Base-by-base conservation (phyloP, 805 yeast genomes). In the Lipomyces mesembrius region DNA sequence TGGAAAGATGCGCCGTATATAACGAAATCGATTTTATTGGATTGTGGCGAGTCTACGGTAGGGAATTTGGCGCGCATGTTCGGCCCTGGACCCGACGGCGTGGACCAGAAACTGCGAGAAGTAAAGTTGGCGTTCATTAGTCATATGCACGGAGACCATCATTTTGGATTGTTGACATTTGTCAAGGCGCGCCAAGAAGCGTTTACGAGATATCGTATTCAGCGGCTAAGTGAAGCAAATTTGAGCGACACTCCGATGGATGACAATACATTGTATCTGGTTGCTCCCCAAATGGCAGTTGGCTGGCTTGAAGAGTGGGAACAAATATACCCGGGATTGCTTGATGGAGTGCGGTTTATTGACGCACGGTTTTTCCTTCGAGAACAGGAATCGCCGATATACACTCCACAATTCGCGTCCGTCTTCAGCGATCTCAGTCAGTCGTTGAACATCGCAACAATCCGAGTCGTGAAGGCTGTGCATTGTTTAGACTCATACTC, bases 101-200 rank as follows among this genome's bases (percentile, higher is more conserved):
- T 81, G 1, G 73, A 74, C 1, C 74, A 75, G 27, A 77, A 89
- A 1, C 81, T 93, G 69, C 71, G 78, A 53, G 96, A 93, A 73
- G 78, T 93, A 65, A 79, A 83, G 39, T 65, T 91, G 62, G 80
- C 94, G 25, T 90, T 85, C 74, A 79, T 95, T 62, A 89, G 96
- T 72, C 99, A 95, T 80, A 81, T 94, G 73, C 99, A 95, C 78
- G 99, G 98, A 0, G 99, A 95, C 76, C 99, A 95, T 76, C 98
- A 94, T 77, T 79, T 95, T 54, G 99, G 99, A 0, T 81, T 90
- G 4, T 79, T 89, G 8, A 84, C 91, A 4, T 77, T 95, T 2
- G 81, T 95, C 34, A 81, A 82, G 51, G 86, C 85, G 70, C 93
- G 98, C 96, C 60, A 68, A 6, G 29, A 53, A 27, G 73, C 64